Conservation (phyloP, 495 filamentous ascomycete species). For the Sporormia fimetaria region DNA sequence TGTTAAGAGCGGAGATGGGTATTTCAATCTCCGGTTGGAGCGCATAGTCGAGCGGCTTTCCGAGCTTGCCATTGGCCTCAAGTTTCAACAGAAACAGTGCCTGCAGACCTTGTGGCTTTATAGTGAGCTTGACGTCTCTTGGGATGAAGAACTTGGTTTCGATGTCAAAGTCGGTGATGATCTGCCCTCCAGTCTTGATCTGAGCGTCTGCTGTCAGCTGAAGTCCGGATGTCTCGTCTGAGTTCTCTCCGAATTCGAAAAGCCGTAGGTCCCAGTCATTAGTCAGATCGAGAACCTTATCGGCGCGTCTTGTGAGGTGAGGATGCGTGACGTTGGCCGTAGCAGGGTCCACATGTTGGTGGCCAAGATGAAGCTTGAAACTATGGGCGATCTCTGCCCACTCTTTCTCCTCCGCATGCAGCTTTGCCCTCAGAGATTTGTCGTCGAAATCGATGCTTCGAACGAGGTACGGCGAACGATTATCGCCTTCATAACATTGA, state of each 20-base stretch:
- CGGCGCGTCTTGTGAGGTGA: constrained; percentile 4
- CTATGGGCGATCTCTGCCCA: constrained; percentile 12
- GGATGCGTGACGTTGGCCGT: constrained; percentile 11
- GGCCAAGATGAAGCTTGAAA: constrained; percentile 4
- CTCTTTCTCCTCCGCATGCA: constrained; percentile 5
- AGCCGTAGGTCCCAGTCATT: constrained; percentile 2
- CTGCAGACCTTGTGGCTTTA: constrained; percentile 6
- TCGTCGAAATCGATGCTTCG: constrained; percentile 8
- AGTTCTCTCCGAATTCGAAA: constrained; percentile 5
- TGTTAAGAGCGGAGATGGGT: constrained; percentile 6
- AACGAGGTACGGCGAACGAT: constrained; percentile 12
- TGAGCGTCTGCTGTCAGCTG: constrained; percentile 8
- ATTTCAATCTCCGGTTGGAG: constrained; percentile 8
- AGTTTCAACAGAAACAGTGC: not conserved
- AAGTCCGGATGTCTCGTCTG: constrained; percentile 5
- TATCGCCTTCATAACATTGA: constrained; percentile 10
- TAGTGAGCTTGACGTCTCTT: constrained; percentile 4
- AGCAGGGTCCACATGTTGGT: constrained; percentile 1
- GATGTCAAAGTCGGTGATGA: constrained; percentile 11
- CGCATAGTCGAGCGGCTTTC: constrained; percentile 7
- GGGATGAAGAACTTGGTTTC: constrained; percentile 3
- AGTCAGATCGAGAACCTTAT: constrained; percentile 3
- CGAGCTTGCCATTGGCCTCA: constrained; percentile 6
- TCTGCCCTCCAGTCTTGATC: constrained; percentile 5
- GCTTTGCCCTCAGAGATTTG: constrained; percentile 1